Base-by-base conservation (phyloP, 805 yeast genomes). In the Monosporozyma aquatica region DNA sequence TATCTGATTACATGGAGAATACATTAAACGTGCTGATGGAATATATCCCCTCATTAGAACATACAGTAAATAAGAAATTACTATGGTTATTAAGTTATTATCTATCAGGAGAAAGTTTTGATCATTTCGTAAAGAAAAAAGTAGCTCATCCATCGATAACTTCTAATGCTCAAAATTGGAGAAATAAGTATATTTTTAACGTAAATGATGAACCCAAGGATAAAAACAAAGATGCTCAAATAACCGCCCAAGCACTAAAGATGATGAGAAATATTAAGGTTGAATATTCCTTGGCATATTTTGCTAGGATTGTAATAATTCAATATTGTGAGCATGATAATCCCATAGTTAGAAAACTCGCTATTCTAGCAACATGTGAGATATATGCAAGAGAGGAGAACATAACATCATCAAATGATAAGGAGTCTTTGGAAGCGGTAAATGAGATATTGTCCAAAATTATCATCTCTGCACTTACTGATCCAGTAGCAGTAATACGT, bases 401-500 rank as follows among this genome's bases (percentile, higher is more conserved):
- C n/a, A 80, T 92, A 49, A 75, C 74, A 47, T 26, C 42, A 4
- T 95, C 87, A 58, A 78, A 85, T 2, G 82, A 95, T 51, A 77
- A 82, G 1, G 76, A 84, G 59, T 82, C 97, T 0, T 67, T 90
- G 42, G 39, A 37, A 13, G 85, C 95, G 0, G 95, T 89, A 2
- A 78, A 86, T 42, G 87, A 86, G 45, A 94, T 92, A 1, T 67
- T 94, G 35, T 86, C 82, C 44, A 84, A 83, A 57, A 67, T 92
- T 15, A 64, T 92, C 28, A 76, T 95, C 0, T 72, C 87, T 7
- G 87, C 95, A 2, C 82, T 90, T 11, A 83, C 95, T 0, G 99
- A 92, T 52, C 86, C 95, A 0, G 76, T 76, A 3, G 76, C 90
- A 2, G 97, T 89, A 45, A 85, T 90, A 25, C 69, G 99, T 43